These are phyloP conservation scores for Trichothecium sympodiale DNA, from an alignment of 2,329 filamentous ascomycete genomes.

Conservation along the genomic window DNA sequence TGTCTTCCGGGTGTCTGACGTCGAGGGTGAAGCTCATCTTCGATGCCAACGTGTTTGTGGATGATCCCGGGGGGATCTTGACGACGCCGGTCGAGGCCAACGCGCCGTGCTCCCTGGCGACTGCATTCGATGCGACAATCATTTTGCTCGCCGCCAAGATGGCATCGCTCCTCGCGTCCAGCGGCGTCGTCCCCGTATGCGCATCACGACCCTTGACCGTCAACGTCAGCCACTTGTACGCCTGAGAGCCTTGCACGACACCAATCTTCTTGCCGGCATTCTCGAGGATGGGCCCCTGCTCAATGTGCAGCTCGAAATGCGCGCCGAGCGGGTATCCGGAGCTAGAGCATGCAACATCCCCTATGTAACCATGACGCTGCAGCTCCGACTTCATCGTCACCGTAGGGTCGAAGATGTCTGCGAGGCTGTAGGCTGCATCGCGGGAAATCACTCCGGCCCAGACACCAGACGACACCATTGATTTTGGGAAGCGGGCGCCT, in stretches of 20 bases:
- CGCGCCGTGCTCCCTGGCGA: constrained; percentile 14
- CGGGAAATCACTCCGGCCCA: constrained; percentile 61
- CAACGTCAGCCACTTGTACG: constrained; percentile 20
- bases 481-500: constrained; percentile 67
- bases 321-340: constrained; percentile 48
- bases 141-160: constrained; percentile 22
- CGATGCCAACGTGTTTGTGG: constrained; percentile 60
- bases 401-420: constrained; percentile 6
- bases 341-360: constrained; percentile 24
- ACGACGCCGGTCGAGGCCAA: constrained; percentile 20
- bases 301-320: constrained; percentile 50
- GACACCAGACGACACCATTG: constrained; percentile 64
- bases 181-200: constrained; percentile 19
- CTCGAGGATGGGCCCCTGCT: constrained; percentile 59
- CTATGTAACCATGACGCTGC: constrained; percentile 60
- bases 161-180: constrained; percentile 21
- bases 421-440: constrained; percentile 40
- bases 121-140: constrained; percentile 16
- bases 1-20: constrained; percentile 46
- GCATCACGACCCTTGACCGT: constrained; percentile 16
- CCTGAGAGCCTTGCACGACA: constrained; percentile 17
- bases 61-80: constrained; percentile 45
- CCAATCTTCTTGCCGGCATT: constrained; percentile 40
- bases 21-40: constrained; percentile 57
- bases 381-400: constrained; percentile 35